These are phyloP conservation scores for Pseudogymnoascus sp. DNA, from an alignment of 2,329 filamentous ascomycete genomes.

Conservation along the genomic window DNA sequence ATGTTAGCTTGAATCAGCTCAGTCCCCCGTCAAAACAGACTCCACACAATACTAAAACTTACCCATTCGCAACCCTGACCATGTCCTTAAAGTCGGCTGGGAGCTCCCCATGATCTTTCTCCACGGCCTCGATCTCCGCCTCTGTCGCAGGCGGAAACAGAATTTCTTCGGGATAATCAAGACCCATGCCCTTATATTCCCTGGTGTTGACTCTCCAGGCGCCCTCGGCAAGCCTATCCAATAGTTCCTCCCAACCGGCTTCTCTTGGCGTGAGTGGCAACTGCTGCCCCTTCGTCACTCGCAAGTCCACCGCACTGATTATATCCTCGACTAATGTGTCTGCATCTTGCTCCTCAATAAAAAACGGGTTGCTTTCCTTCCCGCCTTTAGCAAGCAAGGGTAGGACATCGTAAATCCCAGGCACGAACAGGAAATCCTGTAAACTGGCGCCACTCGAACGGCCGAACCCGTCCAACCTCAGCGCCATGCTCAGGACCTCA, in stretches of 20 bases:
- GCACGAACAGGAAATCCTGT: slow-evolving; percentile 15
- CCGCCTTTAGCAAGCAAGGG: slow-evolving; percentile 16
- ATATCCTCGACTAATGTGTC: slow-evolving; percentile 13
- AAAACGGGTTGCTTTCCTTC: slow-evolving; percentile 17
- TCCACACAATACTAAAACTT: slow-evolving; percentile 4
- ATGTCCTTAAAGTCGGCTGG: slow-evolving; percentile 19
- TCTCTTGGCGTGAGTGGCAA: slow-evolving; percentile 14
- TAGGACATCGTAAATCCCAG: slow-evolving; percentile 19
- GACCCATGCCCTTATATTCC: slow-evolving; percentile 13
- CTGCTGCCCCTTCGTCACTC: slow-evolving; percentile 15
- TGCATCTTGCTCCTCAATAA: slow-evolving; percentile 15
- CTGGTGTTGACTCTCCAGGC: slow-evolving; percentile 17
- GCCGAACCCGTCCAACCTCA: slow-evolving; percentile 16
- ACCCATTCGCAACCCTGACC: slow-evolving; percentile 18
- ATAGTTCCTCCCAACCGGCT: slow-evolving; percentile 16
- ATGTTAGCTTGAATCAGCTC: not conserved
- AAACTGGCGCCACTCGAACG: slow-evolving; percentile 12
- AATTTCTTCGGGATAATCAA: slow-evolving; percentile 14
- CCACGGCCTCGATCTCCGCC: slow-evolving; percentile 15
- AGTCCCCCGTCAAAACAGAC: not conserved
- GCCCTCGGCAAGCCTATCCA: slow-evolving; percentile 16
- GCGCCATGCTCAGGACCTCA: slow-evolving; percentile 14
- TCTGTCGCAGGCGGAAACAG: slow-evolving; percentile 17
- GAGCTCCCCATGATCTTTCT: slow-evolving; percentile 15
- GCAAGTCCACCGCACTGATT: slow-evolving; percentile 8